Base-by-base conservation (phyloP, 805 yeast genomes). In the Saturnispora dispora region DNA sequence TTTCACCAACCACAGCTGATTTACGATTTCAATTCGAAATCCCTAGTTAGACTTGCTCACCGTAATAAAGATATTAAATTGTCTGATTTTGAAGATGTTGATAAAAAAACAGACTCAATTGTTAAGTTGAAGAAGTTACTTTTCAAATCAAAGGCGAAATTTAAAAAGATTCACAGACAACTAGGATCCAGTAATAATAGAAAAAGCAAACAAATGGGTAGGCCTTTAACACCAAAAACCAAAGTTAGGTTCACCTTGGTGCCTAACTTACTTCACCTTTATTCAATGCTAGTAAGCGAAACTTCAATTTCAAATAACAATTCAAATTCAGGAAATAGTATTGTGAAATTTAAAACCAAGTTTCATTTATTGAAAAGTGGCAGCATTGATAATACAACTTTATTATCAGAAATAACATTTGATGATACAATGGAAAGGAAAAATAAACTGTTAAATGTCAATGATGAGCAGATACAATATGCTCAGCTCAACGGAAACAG, bases 141-240 rank as follows among this genome's bases (percentile, higher is more conserved):
- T 5, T 20, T 25, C 30, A 44, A 36, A 46, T 20, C 36, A 22
- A 23, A 46, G n/a, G 27, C 17, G 17, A n/a, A 46, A 22, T 25
- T 10, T 17, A 18, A 37, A 22, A 32, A 18, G 17, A 13, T 17
- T 27, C 50, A 45, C 41, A 20, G 42, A 17, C 44, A 46, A 37
- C 5, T 33, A 8, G 37, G 27, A 4, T 9, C 25, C 11, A 22
- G 8, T 36, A n/a, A 25, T 18, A 37, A 22, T 15, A 22, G 18
- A 9, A 9, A 18, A 9, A 47, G 20, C 20, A 60, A 60, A 40
- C 59, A 65, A 15, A 70, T 67, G 45, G 72, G 72, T 6, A 57
- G 72, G 30, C 77, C 79, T 11, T 60, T 78, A 20, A 78, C 78
- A 36, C 78, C 80, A 2, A 78, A 77, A 18, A 70, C 79, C 4